Percentiles rank a stretch among this genome's conserved stretches.
Evolutionary conservation across 495 filamentous ascomycete genomes (phyloP).

Genomic region (Penicillium goetzii): DNA sequence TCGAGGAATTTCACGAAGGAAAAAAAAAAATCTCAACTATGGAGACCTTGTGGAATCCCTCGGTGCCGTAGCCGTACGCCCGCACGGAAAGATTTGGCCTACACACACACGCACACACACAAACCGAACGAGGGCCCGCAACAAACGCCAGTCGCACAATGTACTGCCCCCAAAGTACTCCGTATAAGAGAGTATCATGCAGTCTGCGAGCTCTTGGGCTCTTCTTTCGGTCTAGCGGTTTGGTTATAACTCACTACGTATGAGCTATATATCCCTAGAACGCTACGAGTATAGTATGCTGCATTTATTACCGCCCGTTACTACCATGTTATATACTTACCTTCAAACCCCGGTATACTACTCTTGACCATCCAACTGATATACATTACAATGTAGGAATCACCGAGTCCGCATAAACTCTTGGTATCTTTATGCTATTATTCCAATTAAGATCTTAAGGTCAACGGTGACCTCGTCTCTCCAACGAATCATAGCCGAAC

Average conservation of each 20-base stretch:
- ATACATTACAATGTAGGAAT: background rate
- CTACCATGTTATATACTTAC: background rate
- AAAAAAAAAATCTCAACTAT: slow-evolving; percentile 17
- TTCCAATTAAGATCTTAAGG: background rate
- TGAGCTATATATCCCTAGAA: background rate
- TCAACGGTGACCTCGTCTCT: background rate
- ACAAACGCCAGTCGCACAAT: background rate
- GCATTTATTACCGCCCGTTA: slow-evolving; percentile 5
- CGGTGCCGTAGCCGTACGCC: slow-evolving; percentile 20
- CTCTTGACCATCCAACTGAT: background rate
- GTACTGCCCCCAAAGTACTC: background rate
- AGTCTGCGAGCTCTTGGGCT: background rate
- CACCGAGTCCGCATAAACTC: background rate
- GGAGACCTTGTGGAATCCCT: slow-evolving; percentile 21
- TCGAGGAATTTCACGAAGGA: slow-evolving; percentile 10
- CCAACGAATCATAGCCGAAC: background rate
- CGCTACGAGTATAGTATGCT: background rate
- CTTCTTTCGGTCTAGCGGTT: slow-evolving; percentile 7
- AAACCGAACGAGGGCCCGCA: background rate
- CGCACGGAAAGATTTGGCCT: slow-evolving; percentile 15
- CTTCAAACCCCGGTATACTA: background rate
- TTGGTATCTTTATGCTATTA: background rate
- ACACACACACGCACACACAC: slow-evolving; percentile 12
- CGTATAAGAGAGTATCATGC: slow-evolving; percentile 1
- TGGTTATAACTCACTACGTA: background rate